Percentiles rank a stretch among this genome's conserved stretches.
These are phyloP conservation scores for Adansonia madagascariensis DNA, from an alignment of 441 rosid genomes.

Conservation along the genomic window DNA sequence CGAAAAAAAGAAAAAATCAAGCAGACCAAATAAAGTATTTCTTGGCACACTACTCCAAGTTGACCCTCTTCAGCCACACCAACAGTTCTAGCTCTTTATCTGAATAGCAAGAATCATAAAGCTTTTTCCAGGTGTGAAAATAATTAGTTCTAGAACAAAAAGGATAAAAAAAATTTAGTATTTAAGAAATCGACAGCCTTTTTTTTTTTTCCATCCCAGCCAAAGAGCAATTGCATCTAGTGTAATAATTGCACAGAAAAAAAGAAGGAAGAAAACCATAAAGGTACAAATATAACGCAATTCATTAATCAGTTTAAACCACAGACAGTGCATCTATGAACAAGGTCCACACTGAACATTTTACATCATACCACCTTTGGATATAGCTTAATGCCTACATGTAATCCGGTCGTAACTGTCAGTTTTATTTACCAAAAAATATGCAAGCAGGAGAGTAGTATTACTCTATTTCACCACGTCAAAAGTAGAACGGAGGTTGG, in stretches of 20 bases:
- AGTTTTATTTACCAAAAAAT: constrained; percentile 32
- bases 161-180: neutral
- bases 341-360: constrained; percentile 17
- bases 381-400: constrained; percentile 23
- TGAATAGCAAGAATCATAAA: neutral
- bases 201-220: neutral
- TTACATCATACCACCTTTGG: neutral
- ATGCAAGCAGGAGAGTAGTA: neutral
- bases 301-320: constrained; percentile 7
- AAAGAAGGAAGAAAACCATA: neutral
- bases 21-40: neutral
- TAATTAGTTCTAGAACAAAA: neutral
- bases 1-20: neutral
- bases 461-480: constrained; percentile 54
- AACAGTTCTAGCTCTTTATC: neutral
- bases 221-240: neutral
- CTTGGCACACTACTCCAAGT: neutral
- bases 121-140: neutral
- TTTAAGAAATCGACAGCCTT: neutral
- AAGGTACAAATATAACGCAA: neutral
- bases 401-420: constrained; percentile 21
- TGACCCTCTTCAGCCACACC: neutral
- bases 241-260: too few relatives aligned
- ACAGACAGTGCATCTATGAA: neutral
- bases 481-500: constrained; percentile 74